Base-by-base conservation (phyloP, 768 basidiomycete genomes). In the Mycena galopus region DNA sequence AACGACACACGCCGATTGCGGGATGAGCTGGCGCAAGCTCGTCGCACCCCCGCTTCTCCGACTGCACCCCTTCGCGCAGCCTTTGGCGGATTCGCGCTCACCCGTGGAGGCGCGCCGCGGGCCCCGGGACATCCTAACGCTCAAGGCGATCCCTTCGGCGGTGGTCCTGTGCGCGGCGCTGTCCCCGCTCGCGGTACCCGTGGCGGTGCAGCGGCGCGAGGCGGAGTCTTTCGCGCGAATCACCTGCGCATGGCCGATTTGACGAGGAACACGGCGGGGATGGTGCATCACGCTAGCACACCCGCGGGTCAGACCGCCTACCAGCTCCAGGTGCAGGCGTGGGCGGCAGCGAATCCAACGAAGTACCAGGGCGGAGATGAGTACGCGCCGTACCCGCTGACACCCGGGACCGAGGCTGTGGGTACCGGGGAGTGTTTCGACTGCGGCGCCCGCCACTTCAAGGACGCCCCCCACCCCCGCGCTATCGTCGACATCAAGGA, bases 341-440 rank as follows among this genome's bases (percentile, higher is more conserved):
- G 67, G 67, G 21, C 2, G 21, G n/a, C 67, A 2, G 60, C 59
- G 0, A 69, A 69, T 25, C 67, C 59, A 14, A 25, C 59, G 0
- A 69, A 69, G 16, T 30, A n/a, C 27, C 4, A 42, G 2, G 59
- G 67, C 30, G 59, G 67, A 21, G 67, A 69, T 19, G 67, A 69
- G n/a, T 69, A 29, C n/a, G 59, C 51, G n/a, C 67, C 67, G 11
- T 69, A 69, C 55, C 75, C 75, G 0, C 65, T 75, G 37, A 64
- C 32, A 1, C 72, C 75, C n/a, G 72, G 75, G 9, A 69, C 66
- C 5, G 72, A 55, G 17, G 44, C 67, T 4, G 72, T 68, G 2
- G 67, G 72, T 16, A 44, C 67, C 11, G 61, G 72, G 16, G 75
- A 75, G 47, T 73, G 75, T n/a, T 75, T 65, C 37, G 44, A 53